Evolutionary conservation across 1,284 basidiomycete species (phyloP), one percentile per base, ranked within the genome.

Genomic region (Mycena citricolor): DNA sequence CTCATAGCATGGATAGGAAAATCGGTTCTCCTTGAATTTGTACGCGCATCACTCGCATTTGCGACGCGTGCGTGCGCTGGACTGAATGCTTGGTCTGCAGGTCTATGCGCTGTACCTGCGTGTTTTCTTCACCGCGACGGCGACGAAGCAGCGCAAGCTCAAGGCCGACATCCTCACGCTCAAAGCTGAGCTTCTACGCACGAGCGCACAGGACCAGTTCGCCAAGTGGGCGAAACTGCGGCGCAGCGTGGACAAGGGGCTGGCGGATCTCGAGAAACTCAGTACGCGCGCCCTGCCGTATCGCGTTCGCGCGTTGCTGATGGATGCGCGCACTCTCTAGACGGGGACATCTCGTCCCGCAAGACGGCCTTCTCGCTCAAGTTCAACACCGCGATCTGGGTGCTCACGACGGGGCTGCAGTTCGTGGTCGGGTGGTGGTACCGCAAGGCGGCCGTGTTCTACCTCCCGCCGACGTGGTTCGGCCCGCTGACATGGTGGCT

Each of bases 141-240:
- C 76, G 17, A 57, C 72, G 25, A 71, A 74, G 52, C 86, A 91
- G 61, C 73, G 74, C 21, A 63, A 72, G 41, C 79, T 97, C 51
- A 91, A 92, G 64, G 70, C 77, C 17, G 84, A 89, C 50, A 79
- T 97, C 19, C 71, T 95, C 30, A 64, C 71, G 23, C 85, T 82
- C 39, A 94, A 95, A 69, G 79, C 88, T 28, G 90, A 97, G 62
- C 79, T 99, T 8, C 68, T 86, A 47, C 82, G 85, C 59, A 99
- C 94, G 22, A 93, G 89, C 57, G 90, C 92, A 11, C 95, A 99
- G 63, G 95, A 98, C 62, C 89, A 99, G 62, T 99, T 99, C 64
- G 90, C 94, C 13, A 98, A 94, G 69, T 99, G 97, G 97, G 95
- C 95, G 32, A 95, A 94, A 70, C 69, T 99, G 57, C 73, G 90